Percentiles rank a stretch among this genome's conserved stretches.
Conservation (phyloP, 768 basidiomycete genomes). For the Cantharellus anzutake region DNA sequence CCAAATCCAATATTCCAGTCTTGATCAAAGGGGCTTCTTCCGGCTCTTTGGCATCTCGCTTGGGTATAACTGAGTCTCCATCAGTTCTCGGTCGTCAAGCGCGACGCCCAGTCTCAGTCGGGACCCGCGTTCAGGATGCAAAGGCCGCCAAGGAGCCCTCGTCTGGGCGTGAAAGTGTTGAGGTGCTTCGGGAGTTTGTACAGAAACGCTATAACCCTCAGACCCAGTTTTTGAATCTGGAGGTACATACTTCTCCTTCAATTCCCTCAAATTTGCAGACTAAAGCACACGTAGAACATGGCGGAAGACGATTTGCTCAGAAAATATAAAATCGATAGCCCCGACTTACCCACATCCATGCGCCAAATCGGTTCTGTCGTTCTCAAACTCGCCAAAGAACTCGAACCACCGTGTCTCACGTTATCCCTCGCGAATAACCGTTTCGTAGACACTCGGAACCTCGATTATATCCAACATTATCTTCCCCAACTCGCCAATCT, state of each 20-base stretch:
- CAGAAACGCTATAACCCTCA: conserved; percentile 53
- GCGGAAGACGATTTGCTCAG: conserved; percentile 56
- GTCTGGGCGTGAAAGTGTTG: conserved; percentile 19
- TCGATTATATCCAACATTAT: conserved; percentile 47
- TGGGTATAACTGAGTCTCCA: not conserved
- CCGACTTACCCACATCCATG: conserved; percentile 45
- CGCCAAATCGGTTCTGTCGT: conserved; percentile 45
- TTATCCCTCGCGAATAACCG: conserved; percentile 73
- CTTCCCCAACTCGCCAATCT: conserved; percentile 66
- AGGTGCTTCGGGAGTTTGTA: conserved; percentile 62
- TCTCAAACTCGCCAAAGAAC: conserved; percentile 67
- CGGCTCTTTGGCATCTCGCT: not conserved
- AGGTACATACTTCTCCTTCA: conserved; percentile 30
- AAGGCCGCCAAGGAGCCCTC: not conserved
- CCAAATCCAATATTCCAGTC: not conserved
- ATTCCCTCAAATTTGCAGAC: not conserved
- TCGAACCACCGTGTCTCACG: conserved; percentile 59
- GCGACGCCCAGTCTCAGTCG: not conserved
- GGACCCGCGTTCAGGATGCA: not conserved
- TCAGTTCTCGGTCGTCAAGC: not conserved
- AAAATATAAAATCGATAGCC: conserved; percentile 48
- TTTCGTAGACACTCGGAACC: conserved; percentile 35
- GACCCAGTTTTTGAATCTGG: conserved; percentile 55
- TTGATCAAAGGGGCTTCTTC: not conserved
- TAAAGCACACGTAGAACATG: conserved; percentile 38